phyloP scores from a whole-genome alignment of 2,329 filamentous ascomycete genomes.

The Microcyclospora tardicrescens region DNA sequence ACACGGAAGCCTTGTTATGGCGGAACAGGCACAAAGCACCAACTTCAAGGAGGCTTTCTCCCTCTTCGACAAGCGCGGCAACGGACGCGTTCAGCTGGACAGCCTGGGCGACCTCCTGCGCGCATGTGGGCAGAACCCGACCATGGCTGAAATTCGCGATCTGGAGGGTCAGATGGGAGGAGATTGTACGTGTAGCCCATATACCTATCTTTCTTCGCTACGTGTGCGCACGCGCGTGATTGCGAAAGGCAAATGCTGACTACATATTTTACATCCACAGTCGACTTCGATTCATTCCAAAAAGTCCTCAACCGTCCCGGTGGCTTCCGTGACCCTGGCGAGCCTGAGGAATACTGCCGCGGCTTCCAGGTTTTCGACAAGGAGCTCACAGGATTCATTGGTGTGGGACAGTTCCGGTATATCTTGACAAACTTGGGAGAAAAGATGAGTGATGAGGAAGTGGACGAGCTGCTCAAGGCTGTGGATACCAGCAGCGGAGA shows the following conservation, averaged over 20 bases:
- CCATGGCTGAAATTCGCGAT: slow-evolving; percentile 80
- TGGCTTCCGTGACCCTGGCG: slow-evolving; percentile 94
- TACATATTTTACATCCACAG: slow-evolving; percentile 33
- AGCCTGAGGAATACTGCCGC: slow-evolving; percentile 95
- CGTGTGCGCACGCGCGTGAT: no score
- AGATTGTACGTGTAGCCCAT: slow-evolving; percentile 59
- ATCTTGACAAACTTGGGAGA: slow-evolving; percentile 93
- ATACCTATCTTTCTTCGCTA: no score
- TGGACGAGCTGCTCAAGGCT: slow-evolving; percentile 95
- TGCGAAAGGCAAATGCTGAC: not conserved
- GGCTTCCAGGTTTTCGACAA: slow-evolving; percentile 99
- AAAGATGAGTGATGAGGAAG: slow-evolving; percentile 99
- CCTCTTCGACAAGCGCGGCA: slow-evolving; percentile 98
- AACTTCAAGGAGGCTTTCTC: slow-evolving; percentile 99
- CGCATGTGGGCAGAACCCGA: slow-evolving; percentile 96
- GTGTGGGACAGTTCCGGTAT: slow-evolving; percentile 94
- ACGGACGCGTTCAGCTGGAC: slow-evolving; percentile 75
- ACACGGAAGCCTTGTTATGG: not conserved
- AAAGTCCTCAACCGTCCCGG: slow-evolving; percentile 94
- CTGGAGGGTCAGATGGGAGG: slow-evolving; percentile 79
- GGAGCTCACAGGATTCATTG: slow-evolving; percentile 95
- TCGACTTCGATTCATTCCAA: slow-evolving; percentile 95
- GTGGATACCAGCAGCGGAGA: slow-evolving; percentile 92
- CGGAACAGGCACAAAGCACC: slow-evolving; percentile 61
- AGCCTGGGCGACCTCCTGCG: slow-evolving; percentile 86